These are phyloP conservation scores for Penicillium polonicum DNA, from an alignment of 2,329 filamentous ascomycete genomes.

Conservation along the genomic window DNA sequence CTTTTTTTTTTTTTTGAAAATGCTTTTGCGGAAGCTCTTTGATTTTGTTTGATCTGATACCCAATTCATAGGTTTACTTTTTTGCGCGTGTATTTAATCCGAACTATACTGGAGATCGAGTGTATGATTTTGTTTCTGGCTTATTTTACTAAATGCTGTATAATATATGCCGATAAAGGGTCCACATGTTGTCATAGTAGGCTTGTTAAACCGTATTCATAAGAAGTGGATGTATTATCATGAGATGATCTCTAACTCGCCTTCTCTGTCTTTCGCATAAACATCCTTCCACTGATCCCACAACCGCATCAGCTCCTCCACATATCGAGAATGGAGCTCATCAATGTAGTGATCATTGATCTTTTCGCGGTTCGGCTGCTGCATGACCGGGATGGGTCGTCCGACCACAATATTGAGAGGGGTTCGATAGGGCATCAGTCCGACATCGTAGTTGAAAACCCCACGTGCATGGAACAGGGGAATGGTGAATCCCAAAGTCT, in stretches of 20 bases:
- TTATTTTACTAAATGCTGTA: conserved; percentile 1
- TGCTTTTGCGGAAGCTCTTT: conserved; percentile 11
- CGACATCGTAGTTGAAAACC: conserved; percentile 97
- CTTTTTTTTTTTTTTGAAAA: conserved; percentile 1
- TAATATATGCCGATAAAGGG: conserved; percentile 1
- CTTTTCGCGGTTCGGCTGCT: conserved; percentile 54
- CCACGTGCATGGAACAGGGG: conserved; percentile 87
- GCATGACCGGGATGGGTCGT: conserved; percentile 69
- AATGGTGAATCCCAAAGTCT: conserved; percentile 85
- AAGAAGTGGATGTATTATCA: conserved; percentile 17
- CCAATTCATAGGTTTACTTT: conserved; percentile 20
- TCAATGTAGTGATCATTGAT: conserved; percentile 76
- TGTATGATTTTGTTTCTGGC: conserved; percentile 2
- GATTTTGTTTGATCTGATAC: conserved; percentile 27
- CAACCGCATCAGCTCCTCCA: conserved; percentile 55
- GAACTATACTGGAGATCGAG: neutral
- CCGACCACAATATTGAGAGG: conserved; percentile 90
- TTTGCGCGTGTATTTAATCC: conserved; percentile 16
- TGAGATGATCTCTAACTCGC: conserved; percentile 47
- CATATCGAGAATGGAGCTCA: conserved; percentile 74
- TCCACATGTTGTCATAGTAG: neutral
- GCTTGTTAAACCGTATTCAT: neutral
- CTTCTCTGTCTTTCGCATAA: conserved; percentile 44
- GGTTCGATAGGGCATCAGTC: conserved; percentile 87
- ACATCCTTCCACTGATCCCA: conserved; percentile 50